Evolutionary conservation across 2,329 filamentous ascomycete species (phyloP).

Genomic region (Trichothecium sympodiale): DNA sequence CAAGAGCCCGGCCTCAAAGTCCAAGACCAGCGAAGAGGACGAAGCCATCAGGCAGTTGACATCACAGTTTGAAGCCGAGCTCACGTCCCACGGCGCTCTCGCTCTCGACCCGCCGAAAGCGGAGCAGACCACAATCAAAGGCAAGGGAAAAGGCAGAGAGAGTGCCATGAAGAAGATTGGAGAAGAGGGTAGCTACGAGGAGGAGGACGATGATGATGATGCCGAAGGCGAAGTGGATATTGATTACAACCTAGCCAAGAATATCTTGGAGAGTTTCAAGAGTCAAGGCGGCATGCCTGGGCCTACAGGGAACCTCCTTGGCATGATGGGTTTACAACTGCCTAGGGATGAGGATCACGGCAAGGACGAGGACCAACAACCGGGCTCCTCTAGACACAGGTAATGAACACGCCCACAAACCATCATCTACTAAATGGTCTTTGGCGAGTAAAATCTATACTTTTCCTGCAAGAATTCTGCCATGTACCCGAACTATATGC

Average conservation of each 20-base stretch:
- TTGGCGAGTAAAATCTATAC: too few species aligned
- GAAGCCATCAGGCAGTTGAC: constrained; percentile 55
- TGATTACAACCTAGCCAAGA: constrained; percentile 80
- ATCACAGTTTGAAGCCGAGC: constrained; percentile 60
- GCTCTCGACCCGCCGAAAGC: constrained; percentile 32
- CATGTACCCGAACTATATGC: too few species aligned
- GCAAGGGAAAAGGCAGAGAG: constrained; percentile 10
- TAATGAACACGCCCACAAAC: too few species aligned
- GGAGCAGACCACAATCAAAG: constrained; percentile 18
- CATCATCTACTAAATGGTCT: too few species aligned
- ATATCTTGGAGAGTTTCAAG: constrained; percentile 86
- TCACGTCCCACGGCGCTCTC: constrained; percentile 58
- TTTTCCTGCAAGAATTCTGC: too few species aligned
- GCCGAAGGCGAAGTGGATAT: constrained; percentile 56
- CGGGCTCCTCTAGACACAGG: too few species aligned
- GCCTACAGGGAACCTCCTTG: constrained; percentile 77
- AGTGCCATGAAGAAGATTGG: background rate
- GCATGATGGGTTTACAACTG: constrained; percentile 71
- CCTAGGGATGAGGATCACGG: constrained; percentile 65
- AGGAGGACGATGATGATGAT: constrained; percentile 26
- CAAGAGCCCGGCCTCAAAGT: constrained; percentile 18
- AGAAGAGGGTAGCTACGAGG: constrained; percentile 6
- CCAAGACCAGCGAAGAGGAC: constrained; percentile 35
- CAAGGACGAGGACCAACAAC: constrained; percentile 17
- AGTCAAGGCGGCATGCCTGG: constrained; percentile 77